Base-by-base conservation (phyloP, 2,329 filamentous ascomycete species). In the Stagonosporopsis cucurbitacearum region DNA sequence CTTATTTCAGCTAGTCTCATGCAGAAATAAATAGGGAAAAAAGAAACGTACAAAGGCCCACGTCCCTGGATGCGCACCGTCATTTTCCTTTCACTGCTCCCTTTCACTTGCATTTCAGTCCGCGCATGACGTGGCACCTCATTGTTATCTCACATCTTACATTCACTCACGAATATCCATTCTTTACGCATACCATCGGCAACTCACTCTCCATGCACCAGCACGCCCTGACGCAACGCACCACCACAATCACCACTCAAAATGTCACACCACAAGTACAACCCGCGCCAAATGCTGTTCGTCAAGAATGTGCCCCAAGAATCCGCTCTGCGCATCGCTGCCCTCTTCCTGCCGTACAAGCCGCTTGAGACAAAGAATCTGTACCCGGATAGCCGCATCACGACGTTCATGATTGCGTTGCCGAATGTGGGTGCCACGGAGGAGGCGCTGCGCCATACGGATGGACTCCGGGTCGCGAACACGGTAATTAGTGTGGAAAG, bases 221-320 rank as follows among this genome's bases (percentile, higher is more conserved):
- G 12, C 30, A 32, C 11, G 1, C 13, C 30, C 35, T 20, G 9
- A 3, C 35, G 6, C 12, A 23, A 15, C n/a, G 7, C 23, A 12
- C 13, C 15, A 15, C 17, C 23, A 12, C 3, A 15, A 4, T 5
- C 25, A 3, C 9, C 25, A 3, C 6, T 8, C 15, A 17, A 13
- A 20, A 49, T 49, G 36, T 17, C 37, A 5, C 45, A 26, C 2
- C 40, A 35, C 22, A 46, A 47, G 8, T 46, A 45, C 35, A 36
- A 36, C 6, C 12, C n/a, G 11, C 43, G 55, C n/a, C 62, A 64
- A 13, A 52, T 61, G 0, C 37, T 67, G 15, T 67, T 67, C 41
- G 65, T 64, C 9, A 67, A 65, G 23, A 66, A 67, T 17, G 59
- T 67, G 1, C 65, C 63, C 2, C 50, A 43, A 41, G 52, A 63